A percentile compares a stretch with the other conserved stretches of the same genome.
Conservation (phyloP, 2,329 filamentous ascomycete species). For the Cryphonectria nitschkei region DNA sequence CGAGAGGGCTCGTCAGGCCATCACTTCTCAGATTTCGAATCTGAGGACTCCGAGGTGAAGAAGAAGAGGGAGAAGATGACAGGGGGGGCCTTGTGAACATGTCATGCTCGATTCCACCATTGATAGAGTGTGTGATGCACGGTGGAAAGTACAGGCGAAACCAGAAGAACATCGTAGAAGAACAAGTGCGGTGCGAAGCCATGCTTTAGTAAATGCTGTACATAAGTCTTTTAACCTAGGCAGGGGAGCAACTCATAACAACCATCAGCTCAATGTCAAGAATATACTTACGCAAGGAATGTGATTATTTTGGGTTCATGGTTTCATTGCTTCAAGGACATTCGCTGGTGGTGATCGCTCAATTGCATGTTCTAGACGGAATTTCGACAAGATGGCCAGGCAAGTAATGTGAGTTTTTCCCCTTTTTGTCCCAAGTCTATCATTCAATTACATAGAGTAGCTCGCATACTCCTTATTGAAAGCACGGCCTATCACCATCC, state of each 20-base stretch:
- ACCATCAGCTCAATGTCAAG: neutral
- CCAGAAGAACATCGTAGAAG: neutral
- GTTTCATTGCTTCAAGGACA: too few species aligned
- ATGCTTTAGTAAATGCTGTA: neutral
- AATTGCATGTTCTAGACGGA: neutral
- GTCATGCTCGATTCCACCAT: neutral
- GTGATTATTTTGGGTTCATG: neutral
- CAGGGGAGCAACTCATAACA: neutral
- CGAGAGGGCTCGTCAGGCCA: neutral
- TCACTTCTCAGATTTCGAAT: neutral
- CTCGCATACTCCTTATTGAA: slow-evolving; percentile 83
- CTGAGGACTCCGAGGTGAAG: neutral
- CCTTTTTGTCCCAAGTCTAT: too few species aligned
- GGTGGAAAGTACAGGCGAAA: neutral
- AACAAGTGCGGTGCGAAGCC: neutral
- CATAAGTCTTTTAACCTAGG: neutral
- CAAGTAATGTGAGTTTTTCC: neutral
- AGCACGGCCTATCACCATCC: slow-evolving; percentile 90
- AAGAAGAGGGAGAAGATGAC: too few species aligned
- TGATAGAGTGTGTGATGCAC: neutral
- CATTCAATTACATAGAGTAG: slow-evolving; percentile 31
- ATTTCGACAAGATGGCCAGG: neutral
- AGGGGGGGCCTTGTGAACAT: neutral
- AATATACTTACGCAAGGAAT: neutral
- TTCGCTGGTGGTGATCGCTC: neutral